Evolutionary conservation across 306 rosid species (phyloP), one percentile per base, ranked within the genome.

Genomic region (Myrica gale): DNA sequence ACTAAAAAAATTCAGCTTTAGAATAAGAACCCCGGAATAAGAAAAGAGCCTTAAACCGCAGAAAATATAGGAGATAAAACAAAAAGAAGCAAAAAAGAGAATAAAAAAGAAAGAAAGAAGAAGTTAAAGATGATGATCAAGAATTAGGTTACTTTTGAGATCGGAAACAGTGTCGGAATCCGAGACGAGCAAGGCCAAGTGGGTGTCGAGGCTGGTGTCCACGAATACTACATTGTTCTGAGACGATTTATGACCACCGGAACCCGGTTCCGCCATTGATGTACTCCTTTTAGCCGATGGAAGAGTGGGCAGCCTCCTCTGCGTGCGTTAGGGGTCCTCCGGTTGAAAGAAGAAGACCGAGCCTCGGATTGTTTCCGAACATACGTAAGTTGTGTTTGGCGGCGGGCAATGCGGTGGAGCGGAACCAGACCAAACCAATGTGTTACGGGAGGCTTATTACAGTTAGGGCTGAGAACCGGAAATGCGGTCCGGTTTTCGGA

Each of bases 181-280:
- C 45, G 79, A 82, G 83, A 88, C 83, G 60, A 78, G 8, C 79
- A 90, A 16, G 26, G 88, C 95, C 73, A 92, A 68, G 90, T 82
- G 90, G 19, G 97, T 94, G 46, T 66, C 87, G 72, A 92, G 90
- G 76, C 71, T 94, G 54, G 98, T 90, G 45, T 89, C 90, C 23
- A 94, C 32, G 85, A 87, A 94, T 69, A 90, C 85, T 1, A 84
- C 45, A 72, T 51, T 54, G 72, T 51, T 54, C 53, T 32, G 39
- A 53, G 68, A 53, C 26, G 56, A 10, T 50, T 42, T 42, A 42
- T 48, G 32, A 68, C 70, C 67, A 41, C 78, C 78, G 54, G 76
- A 44, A 41, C 20, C 52, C 42, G 82, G 63, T 47, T 54, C 67
- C 42, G 79, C 84, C 89, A 85, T 87, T 43, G 71, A 65, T 21